A percentile compares a stretch with the other conserved stretches of the same genome.
Evolutionary conservation across 805 yeast species (phyloP).

Genomic region (Torulaspora gathmanii): DNA sequence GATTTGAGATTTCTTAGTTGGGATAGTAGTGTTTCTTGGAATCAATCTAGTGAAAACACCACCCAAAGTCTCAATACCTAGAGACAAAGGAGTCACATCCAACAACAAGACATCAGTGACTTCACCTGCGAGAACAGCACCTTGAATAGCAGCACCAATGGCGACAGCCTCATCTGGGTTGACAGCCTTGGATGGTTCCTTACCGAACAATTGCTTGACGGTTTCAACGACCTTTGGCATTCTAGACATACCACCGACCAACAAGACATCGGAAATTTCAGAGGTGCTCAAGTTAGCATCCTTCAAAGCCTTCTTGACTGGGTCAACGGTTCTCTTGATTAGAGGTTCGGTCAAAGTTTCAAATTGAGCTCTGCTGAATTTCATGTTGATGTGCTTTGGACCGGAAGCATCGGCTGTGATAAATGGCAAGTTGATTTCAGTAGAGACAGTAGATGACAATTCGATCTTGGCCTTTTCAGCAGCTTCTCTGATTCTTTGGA

Average conservation of each 20-base stretch:
- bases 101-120: conserved; percentile 85
- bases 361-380: conserved; percentile 65
- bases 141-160: conserved; percentile 96
- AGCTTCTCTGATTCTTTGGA: conserved; percentile 80
- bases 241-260: conserved; percentile 88
- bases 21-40: conserved; percentile 90
- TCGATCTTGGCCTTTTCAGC: conserved; percentile 80
- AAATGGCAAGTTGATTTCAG: conserved; percentile 71
- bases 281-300: conserved; percentile 65
- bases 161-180: conserved; percentile 95
- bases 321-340: conserved; percentile 66
- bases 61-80: conserved; percentile 97
- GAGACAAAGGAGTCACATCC: conserved; percentile 81
- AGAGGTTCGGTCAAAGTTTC: conserved; percentile 65
- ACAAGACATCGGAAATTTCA: conserved; percentile 69
- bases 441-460: conserved; percentile 61
- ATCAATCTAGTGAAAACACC: conserved; percentile 92
- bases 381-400: conserved; percentile 62
- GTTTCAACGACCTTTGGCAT: conserved; percentile 77
- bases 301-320: conserved; percentile 70
- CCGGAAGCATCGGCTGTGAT: conserved; percentile 77
- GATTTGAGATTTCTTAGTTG: conserved; percentile 93
- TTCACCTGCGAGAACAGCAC: conserved; percentile 93
- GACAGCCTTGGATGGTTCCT: conserved; percentile 83
- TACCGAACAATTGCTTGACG: conserved; percentile 68